Conservation (phyloP, 2,329 filamentous ascomycete genomes). For the Botrytis squamosa region DNA sequence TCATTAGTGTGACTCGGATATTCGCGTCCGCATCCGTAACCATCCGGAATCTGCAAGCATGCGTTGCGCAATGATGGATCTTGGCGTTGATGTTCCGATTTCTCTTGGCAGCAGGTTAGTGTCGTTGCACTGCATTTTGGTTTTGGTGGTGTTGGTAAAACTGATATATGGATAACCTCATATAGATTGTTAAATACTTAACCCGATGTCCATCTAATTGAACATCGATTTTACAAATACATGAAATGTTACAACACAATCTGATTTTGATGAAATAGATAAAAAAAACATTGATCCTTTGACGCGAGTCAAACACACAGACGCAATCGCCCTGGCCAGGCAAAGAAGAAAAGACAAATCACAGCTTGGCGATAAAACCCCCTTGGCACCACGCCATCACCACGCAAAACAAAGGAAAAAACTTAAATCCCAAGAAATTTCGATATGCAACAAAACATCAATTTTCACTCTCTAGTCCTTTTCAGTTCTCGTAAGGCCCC, state of each 20-base stretch:
- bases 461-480: neutral
- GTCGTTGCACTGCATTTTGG: neutral
- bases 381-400: conserved; percentile 14
- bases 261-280: neutral
- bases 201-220: neutral
- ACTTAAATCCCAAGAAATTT: conserved; percentile 3
- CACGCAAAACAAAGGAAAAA: conserved; percentile 2
- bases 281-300: too few species aligned
- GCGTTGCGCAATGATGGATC: neutral
- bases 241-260: neutral
- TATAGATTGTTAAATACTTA: neutral
- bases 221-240: neutral
- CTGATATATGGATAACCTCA: neutral
- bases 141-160: neutral
- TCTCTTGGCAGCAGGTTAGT: neutral
- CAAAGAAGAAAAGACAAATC: neutral
- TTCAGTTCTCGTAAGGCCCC: neutral
- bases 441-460: conserved; percentile 16
- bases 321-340: neutral
- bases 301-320: neutral
- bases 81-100: neutral
- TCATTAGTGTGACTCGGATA: neutral
- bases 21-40: neutral
- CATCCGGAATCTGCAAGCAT: neutral
- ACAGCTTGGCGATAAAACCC: conserved; percentile 3